Percentiles rank a stretch among this genome's conserved stretches.
These are phyloP conservation scores for Ceratocystis smalleyi DNA, from an alignment of 2,329 filamentous ascomycete genomes.

Conservation along the genomic window DNA sequence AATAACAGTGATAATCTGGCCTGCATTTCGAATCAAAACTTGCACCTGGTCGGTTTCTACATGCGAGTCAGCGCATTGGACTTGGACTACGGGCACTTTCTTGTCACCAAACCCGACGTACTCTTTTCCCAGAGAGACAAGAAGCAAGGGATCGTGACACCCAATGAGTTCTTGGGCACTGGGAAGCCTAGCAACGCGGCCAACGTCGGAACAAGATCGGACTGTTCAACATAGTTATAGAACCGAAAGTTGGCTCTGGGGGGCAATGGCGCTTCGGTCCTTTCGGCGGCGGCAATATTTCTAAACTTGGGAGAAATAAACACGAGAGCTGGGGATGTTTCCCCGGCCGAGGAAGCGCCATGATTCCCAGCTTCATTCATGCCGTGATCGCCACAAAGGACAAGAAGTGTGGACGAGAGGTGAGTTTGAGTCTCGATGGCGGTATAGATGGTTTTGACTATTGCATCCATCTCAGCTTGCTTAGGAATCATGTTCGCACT, in stretches of 20 bases:
- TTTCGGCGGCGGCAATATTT: constrained; percentile 32
- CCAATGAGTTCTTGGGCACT: constrained; percentile 76
- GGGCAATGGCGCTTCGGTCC: constrained; percentile 36
- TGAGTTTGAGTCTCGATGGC: constrained; percentile 57
- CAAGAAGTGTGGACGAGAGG: constrained; percentile 62
- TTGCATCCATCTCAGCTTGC: constrained; percentile 80
- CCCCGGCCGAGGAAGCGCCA: constrained; percentile 80
- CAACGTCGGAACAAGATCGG: constrained; percentile 80
- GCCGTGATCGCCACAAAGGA: constrained; percentile 89
- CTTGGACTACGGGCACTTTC: neutral
- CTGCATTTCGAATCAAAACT: constrained; percentile 61
- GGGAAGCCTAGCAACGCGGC: constrained; percentile 78
- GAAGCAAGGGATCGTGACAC: constrained; percentile 68
- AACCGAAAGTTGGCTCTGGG: constrained; percentile 61
- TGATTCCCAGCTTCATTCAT: constrained; percentile 99
- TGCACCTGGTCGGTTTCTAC: constrained; percentile 41
- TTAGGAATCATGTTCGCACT: constrained; percentile 87
- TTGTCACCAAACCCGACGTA: constrained; percentile 25
- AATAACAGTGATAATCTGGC: constrained; percentile 64
- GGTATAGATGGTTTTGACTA: constrained; percentile 60
- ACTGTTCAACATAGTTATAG: constrained; percentile 78
- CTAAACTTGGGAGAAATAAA: constrained; percentile 78
- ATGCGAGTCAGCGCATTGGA: constrained; percentile 9
- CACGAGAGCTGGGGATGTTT: constrained; percentile 82
- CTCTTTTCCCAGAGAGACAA: constrained; percentile 58